Evolutionary conservation across 345 rosid genomes (phyloP), one percentile per base, ranked within the genome.

Genomic region (Salix udensis): DNA sequence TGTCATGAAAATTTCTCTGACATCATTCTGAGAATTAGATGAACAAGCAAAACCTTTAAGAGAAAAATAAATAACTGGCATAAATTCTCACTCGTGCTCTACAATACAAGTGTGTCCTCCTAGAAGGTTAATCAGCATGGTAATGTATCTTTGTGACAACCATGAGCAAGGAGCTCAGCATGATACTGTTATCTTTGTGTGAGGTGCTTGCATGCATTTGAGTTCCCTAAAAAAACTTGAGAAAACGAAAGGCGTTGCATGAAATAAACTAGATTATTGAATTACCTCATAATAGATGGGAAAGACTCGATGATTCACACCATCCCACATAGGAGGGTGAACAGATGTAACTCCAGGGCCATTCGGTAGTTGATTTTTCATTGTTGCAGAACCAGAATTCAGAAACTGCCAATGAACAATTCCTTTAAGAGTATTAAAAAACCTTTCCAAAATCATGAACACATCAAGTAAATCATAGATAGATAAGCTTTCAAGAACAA

Each of bases 241-340:
- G 26, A 55, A 67, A 48, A 24, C 23, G 1, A 26, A 36, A 24
- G 8, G 36, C 4, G 44, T 24, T 24, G 13, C 23, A 18, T 18
- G 11, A 26, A 24, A 19, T 6, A 62, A 31, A 70, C 23, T 34
- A 28, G 53, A 67, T 5, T 14, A 58, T 1, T 58, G 62, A 58
- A 68, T 58, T 80, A 90, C 94, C 91, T 80, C 76, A 44, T 58
- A 77, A 44, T 58, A 77, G 50, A 73, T 23, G 15, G 88, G 89
- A 77, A 90, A 84, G 83, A 85, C 80, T 79, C 15, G 70, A 28
- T 86, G 64, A 77, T 72, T 80, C 65, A 71, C 40, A 73, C 68
- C 83, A 67, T 74, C 79, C 85, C 84, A 77, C n/a, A 31, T 42
- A 21, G 82, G 74, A 73, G 79, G 84, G 81, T 81, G 81, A 34